phyloP scores from a whole-genome alignment of 2,329 filamentous ascomycete genomes.

The Fusarium multiceps region DNA sequence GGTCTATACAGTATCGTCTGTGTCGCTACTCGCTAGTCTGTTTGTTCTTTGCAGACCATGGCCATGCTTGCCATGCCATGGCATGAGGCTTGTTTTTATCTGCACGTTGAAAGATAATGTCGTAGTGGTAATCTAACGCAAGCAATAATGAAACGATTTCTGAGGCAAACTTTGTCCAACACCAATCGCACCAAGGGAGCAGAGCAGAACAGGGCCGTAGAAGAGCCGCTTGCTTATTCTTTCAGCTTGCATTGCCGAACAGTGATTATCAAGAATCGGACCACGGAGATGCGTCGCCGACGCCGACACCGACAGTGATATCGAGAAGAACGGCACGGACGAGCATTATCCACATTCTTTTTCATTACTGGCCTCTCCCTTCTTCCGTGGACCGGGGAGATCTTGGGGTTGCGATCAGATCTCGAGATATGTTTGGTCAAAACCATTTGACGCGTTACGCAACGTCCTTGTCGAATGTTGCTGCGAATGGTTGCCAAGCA shows the following conservation, averaged over 20 bases:
- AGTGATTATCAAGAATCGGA: background rate
- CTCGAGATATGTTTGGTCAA: constrained; percentile 33
- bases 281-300: constrained; percentile 23
- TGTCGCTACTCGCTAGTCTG: background rate
- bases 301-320: background rate
- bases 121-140: constrained; percentile 3
- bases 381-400: constrained; percentile 27
- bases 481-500: constrained; percentile 33
- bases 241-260: background rate
- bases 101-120: constrained; percentile 22
- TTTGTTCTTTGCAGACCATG: too few relatives aligned
- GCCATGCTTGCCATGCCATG: constrained; percentile 1
- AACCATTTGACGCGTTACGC: constrained; percentile 24
- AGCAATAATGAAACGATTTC: constrained; percentile 18
- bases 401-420: constrained; percentile 41
- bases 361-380: constrained; percentile 9
- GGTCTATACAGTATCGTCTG: background rate
- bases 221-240: constrained; percentile 1
- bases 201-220: constrained; percentile 15
- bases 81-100: constrained; percentile 26
- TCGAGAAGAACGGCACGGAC: constrained; percentile 8
- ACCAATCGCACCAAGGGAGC: constrained; percentile 4
- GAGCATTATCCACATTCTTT: background rate
- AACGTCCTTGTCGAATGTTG: constrained; percentile 14
- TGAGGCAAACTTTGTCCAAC: background rate